phyloP scores from a whole-genome alignment of 2,329 filamentous ascomycete genomes.

The Trichoderma sp. region DNA sequence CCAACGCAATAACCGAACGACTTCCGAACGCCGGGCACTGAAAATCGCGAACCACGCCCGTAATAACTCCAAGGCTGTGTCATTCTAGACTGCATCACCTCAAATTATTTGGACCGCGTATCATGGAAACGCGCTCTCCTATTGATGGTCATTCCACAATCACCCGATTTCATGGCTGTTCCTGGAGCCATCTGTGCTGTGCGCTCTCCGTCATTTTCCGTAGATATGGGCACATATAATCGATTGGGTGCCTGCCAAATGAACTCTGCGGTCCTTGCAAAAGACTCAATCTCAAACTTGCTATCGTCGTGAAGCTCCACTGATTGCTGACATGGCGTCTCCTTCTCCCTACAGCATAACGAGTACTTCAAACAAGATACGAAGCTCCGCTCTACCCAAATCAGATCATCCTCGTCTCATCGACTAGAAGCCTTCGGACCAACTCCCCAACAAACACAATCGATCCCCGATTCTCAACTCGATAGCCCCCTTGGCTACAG shows the following conservation, averaged over 20 bases:
- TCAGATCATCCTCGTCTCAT: slow-evolving; percentile 5
- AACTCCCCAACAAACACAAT: not conserved
- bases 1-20: slow-evolving; percentile 25
- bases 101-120: not conserved
- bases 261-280: not conserved
- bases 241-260: not conserved
- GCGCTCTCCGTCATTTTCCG: slow-evolving; percentile 4
- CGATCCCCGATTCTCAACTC: not conserved
- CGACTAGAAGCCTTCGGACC: not conserved
- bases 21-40: slow-evolving; percentile 16
- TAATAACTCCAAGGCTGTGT: not conserved
- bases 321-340: slow-evolving; percentile 7
- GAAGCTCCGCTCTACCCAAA: not conserved
- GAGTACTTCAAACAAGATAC: not conserved
- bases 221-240: slow-evolving; percentile 23
- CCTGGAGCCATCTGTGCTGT: not conserved
- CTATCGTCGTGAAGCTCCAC: slow-evolving; percentile 16
- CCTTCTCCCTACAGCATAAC: not conserved
- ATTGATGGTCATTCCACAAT: slow-evolving; percentile 15
- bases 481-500: not conserved
- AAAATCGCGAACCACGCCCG: not conserved
- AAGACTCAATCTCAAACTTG: not conserved
- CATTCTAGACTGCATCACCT: not conserved
- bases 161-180: slow-evolving; percentile 3
- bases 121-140: not conserved